Percentiles rank a stretch among this genome's conserved stretches.
Conservation (phyloP, 164 flowering plant genomes). For the Protea cynaroides region DNA sequence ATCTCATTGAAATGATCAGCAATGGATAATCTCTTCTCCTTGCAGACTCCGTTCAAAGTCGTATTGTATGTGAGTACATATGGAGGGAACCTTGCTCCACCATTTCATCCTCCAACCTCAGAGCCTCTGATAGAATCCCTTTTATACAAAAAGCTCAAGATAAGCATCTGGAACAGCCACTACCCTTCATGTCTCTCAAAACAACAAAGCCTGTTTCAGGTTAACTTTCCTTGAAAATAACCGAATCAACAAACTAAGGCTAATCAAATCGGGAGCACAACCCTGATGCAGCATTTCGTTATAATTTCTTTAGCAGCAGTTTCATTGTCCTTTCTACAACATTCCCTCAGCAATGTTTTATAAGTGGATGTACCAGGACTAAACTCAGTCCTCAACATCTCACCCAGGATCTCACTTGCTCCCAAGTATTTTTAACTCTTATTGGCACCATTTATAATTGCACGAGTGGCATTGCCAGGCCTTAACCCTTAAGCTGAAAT, state of each 20-base stretch:
- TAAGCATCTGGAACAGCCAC: conserved; percentile 75
- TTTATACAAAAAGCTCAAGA: conserved; percentile 64
- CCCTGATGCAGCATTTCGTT: conserved; percentile 41
- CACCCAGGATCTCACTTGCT: conserved; percentile 51
- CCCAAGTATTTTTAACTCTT: conserved; percentile 40
- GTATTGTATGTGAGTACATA: conserved; percentile 81
- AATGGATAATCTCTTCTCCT: conserved; percentile 54
- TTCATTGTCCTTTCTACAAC: conserved; percentile 40
- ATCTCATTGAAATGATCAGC: conserved; percentile 72
- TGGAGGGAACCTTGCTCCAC: conserved; percentile 42
- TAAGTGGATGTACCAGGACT: conserved; percentile 67
- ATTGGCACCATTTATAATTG: conserved; percentile 62
- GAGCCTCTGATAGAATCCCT: conserved; percentile 54
- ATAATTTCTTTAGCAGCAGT: conserved; percentile 43
- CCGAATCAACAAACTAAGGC: conserved; percentile 64
- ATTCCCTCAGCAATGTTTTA: conserved; percentile 62
- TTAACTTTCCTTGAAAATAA: conserved; percentile 51
- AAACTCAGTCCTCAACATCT: conserved; percentile 49
- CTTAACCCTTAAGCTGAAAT: conserved; percentile 57
- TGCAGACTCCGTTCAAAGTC: conserved; percentile 77
- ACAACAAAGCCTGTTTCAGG: conserved; percentile 45
- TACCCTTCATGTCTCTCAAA: conserved; percentile 44
- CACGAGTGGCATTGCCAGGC: conserved; percentile 49
- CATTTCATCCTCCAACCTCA: conserved; percentile 77
- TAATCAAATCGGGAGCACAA: conserved; percentile 61